Conservation (phyloP, 164 flowering plant genomes). For the Warburgia ugandensis region DNA sequence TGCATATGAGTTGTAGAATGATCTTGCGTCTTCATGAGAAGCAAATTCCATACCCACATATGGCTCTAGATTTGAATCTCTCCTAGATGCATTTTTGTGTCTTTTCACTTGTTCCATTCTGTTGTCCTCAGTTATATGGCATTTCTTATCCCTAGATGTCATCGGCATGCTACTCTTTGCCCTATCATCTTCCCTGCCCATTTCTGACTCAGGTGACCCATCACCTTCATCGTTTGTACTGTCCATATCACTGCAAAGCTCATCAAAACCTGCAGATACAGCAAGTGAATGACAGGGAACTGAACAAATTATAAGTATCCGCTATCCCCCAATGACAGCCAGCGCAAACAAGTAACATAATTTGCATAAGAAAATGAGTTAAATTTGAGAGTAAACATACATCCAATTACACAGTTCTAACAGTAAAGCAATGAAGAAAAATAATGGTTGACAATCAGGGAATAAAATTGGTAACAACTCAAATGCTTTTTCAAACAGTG, state of each 20-base stretch:
- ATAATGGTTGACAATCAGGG: too few relatives aligned
- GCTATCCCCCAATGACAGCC: too few relatives aligned
- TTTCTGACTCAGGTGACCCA: not conserved
- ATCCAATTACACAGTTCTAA: too few relatives aligned
- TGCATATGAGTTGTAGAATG: slow-evolving; percentile 23
- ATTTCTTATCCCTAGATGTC: not conserved
- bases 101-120: slow-evolving; percentile 7
- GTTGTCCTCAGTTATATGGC: slow-evolving; percentile 7
- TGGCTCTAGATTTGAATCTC: slow-evolving; percentile 16
- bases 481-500: too few relatives aligned
- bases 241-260: slow-evolving; percentile 2
- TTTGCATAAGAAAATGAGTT: too few relatives aligned
- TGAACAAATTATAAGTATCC: too few relatives aligned
- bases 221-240: not conserved
- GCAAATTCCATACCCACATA: slow-evolving; percentile 29
- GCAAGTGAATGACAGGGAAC: too few relatives aligned
- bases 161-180: not conserved
- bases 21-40: slow-evolving; percentile 27
- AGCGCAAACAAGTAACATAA: too few relatives aligned
- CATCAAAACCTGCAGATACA: not conserved
- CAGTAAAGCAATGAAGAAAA: too few relatives aligned
- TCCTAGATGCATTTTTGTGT: slow-evolving; percentile 9
- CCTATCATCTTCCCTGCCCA: not conserved
- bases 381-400: too few relatives aligned
- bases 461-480: too few relatives aligned